Percentiles rank a stretch among this genome's conserved stretches.
Evolutionary conservation across 345 rosid genomes (phyloP).

Genomic region (Rubroshorea leprosula): DNA sequence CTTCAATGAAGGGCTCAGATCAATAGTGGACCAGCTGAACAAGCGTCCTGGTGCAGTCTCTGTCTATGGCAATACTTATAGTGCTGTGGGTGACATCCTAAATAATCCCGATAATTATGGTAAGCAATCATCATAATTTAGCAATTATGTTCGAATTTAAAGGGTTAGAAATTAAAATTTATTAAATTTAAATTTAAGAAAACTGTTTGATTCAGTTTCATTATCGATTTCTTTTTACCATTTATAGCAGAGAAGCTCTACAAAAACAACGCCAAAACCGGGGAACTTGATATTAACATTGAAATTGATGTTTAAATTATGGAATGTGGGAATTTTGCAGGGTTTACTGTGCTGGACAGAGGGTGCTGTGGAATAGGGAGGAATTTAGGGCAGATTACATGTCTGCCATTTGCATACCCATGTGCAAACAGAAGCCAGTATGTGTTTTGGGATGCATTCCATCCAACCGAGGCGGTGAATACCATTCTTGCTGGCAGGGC

Average conservation of each 20-base stretch:
- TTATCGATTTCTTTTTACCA: no score
- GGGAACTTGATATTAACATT: no score
- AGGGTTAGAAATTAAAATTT: no score
- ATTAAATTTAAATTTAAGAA: no score
- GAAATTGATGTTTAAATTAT: no score
- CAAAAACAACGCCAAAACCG: no score
- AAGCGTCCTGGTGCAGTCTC: conserved; percentile 46
- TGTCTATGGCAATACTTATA: conserved; percentile 56
- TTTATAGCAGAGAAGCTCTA: no score
- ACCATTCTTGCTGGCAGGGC: conserved; percentile 55
- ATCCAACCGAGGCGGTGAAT: conserved; percentile 75
- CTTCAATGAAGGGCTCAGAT: conserved; percentile 61
- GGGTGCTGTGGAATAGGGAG: conserved; percentile 81
- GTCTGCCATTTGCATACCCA: conserved; percentile 53
- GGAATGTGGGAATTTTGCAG: conserved; percentile 44
- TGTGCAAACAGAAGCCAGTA: conserved; percentile 48
- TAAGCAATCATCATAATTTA: no score
- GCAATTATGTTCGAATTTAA: no score
- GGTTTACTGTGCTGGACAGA: conserved; percentile 57
- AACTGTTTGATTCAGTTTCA: no score
- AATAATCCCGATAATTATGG: conserved; percentile 56
- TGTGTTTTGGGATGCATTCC: conserved; percentile 91
- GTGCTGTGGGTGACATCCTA: conserved; percentile 61
- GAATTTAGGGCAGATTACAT: conserved; percentile 67
- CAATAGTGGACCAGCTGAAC: conserved; percentile 61